Conservation (phyloP, 2,329 filamentous ascomycete species). For the Didymella pinodella region DNA sequence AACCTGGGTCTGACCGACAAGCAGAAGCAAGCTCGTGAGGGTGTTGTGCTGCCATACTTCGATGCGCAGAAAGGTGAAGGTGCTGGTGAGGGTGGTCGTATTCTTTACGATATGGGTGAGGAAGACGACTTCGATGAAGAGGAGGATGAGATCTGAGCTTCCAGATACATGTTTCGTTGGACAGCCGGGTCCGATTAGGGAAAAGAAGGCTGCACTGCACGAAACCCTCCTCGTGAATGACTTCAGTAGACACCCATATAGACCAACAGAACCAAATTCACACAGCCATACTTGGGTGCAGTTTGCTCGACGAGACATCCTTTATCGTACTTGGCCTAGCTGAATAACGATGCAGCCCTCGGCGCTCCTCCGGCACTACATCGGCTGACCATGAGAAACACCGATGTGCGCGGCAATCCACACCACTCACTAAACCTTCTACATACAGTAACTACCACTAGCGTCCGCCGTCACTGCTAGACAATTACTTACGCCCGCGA, state of each 20-base stretch:
- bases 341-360: neutral
- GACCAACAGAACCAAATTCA: neutral
- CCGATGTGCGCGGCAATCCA: neutral
- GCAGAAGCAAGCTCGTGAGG: slow-evolving; percentile 84
- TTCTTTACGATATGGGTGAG: slow-evolving; percentile 94
- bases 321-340: neutral
- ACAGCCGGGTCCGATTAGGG: neutral
- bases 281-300: neutral
- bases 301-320: too few species aligned
- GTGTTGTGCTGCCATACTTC: slow-evolving; percentile 92
- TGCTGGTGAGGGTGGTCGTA: slow-evolving; percentile 83
- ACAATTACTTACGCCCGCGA: neutral
- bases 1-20: slow-evolving; percentile 87
- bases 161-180: neutral
- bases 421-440: slow-evolving; percentile 7
- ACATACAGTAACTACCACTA: neutral
- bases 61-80: slow-evolving; percentile 84
- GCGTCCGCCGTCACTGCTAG: slow-evolving; percentile 4
- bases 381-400: neutral
- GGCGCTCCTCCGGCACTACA: neutral
- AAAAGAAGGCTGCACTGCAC: neutral
- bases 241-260: neutral
- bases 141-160: slow-evolving; percentile 72
- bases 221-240: slow-evolving; percentile 5
- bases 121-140: slow-evolving; percentile 98